A percentile compares a stretch with the other conserved stretches of the same genome.
Conservation (phyloP, 768 basidiomycete species). For the Boletus reticulatus region DNA sequence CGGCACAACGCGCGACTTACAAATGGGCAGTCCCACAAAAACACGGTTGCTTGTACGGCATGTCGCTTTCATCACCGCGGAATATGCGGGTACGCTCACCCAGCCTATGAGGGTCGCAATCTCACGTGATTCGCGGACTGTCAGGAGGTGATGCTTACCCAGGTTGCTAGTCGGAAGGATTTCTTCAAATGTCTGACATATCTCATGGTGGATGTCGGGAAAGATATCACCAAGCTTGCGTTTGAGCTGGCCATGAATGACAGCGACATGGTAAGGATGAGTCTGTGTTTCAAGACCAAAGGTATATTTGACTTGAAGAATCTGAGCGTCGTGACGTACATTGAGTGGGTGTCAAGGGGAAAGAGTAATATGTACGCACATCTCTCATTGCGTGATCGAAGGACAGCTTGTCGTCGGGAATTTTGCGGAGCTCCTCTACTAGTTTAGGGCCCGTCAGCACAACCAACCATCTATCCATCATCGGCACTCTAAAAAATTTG, state of each 20-base stretch:
- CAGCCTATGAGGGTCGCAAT: slow-evolving; percentile 24
- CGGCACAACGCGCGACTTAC: slow-evolving; percentile 23
- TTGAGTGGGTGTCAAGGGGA: background rate
- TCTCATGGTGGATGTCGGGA: slow-evolving; percentile 34
- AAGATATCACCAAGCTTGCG: slow-evolving; percentile 34
- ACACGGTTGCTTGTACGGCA: slow-evolving; percentile 40
- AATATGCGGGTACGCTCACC: slow-evolving; percentile 26
- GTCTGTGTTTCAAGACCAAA: slow-evolving; percentile 34
- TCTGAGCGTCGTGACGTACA: slow-evolving; percentile 25
- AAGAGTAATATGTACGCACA: slow-evolving; percentile 27
- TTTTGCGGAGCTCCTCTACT: slow-evolving; percentile 50
- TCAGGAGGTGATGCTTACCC: slow-evolving; percentile 15
- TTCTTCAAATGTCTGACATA: slow-evolving; percentile 30
- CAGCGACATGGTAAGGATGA: slow-evolving; percentile 36
- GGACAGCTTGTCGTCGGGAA: slow-evolving; percentile 47
- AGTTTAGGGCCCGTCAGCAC: slow-evolving; percentile 40
- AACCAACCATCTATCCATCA: slow-evolving; percentile 45
- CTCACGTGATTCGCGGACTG: slow-evolving; percentile 8
- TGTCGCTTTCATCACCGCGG: slow-evolving; percentile 31
- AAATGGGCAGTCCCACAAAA: slow-evolving; percentile 39
- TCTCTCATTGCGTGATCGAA: slow-evolving; percentile 38
- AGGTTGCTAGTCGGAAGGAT: slow-evolving; percentile 20
- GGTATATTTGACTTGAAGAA: slow-evolving; percentile 38
- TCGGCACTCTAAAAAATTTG: slow-evolving; percentile 43
- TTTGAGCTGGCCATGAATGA: slow-evolving; percentile 32